Evolutionary conservation across 768 basidiomycete species (phyloP).

Genomic region (Rhodocollybia butyracea): DNA sequence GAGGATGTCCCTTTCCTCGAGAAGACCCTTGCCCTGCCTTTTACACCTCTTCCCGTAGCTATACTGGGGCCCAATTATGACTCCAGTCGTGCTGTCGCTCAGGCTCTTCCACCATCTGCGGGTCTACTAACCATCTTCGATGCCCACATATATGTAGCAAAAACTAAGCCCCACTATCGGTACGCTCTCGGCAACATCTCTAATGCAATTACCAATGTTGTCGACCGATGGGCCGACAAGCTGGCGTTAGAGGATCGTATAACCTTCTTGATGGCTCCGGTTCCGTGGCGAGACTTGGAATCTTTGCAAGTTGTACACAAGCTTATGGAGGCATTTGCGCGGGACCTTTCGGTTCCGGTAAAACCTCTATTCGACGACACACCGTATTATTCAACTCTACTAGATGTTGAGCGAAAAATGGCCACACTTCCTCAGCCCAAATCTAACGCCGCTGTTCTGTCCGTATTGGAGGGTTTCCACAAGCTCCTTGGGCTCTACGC

Average conservation of each 20-base stretch:
- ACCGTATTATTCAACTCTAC: slow-evolving; percentile 37
- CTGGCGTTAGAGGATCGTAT: slow-evolving; percentile 43
- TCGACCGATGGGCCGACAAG: slow-evolving; percentile 38
- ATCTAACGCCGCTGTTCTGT: slow-evolving; percentile 16
- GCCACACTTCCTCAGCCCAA: slow-evolving; percentile 7
- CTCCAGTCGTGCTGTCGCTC: slow-evolving; percentile 16
- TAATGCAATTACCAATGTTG: slow-evolving; percentile 33
- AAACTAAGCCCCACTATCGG: slow-evolving; percentile 40
- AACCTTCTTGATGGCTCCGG: slow-evolving; percentile 47
- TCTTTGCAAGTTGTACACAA: slow-evolving; percentile 28
- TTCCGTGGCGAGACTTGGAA: slow-evolving; percentile 45
- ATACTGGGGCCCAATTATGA: slow-evolving; percentile 31
- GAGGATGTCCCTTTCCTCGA: slow-evolving; percentile 61
- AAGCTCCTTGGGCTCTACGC: slow-evolving; percentile 74
- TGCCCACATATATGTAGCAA: slow-evolving; percentile 47
- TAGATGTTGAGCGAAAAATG: slow-evolving; percentile 35
- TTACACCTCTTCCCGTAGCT: slow-evolving; percentile 50
- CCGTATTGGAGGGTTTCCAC: slow-evolving; percentile 68
- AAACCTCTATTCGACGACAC: slow-evolving; percentile 29
- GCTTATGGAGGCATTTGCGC: slow-evolving; percentile 42
- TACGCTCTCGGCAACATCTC: slow-evolving; percentile 20
- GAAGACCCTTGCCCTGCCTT: slow-evolving; percentile 49
- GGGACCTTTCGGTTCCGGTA: slow-evolving; percentile 40
- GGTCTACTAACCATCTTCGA: slow-evolving; percentile 41
- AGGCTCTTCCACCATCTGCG: slow-evolving; percentile 41